Percentiles rank a stretch among this genome's conserved stretches.
These are phyloP conservation scores for Rhizophora mangle DNA, from an alignment of 345 rosid genomes.

Conservation along the genomic window DNA sequence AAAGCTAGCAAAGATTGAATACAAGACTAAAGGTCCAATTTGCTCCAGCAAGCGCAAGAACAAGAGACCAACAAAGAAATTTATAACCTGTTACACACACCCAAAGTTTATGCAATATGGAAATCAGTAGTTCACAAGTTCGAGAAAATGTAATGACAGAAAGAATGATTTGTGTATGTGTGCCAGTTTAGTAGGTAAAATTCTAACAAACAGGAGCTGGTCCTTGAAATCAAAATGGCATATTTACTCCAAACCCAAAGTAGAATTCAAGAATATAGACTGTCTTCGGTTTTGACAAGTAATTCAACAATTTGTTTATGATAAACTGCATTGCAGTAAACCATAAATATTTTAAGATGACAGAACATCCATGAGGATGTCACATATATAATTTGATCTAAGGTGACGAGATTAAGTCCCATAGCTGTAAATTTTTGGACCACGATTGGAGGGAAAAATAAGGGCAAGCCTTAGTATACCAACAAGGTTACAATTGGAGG, in stretches of 20 bases:
- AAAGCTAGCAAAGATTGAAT: constrained; percentile 66
- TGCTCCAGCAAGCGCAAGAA: constrained; percentile 79
- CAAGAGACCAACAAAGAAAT: constrained; percentile 84
- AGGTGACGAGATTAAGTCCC: too few relatives aligned
- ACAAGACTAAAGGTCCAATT: constrained; percentile 60
- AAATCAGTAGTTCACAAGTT: neutral
- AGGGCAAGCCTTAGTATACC: too few relatives aligned
- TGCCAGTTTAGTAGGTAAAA: neutral
- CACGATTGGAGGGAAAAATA: too few relatives aligned
- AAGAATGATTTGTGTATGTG: neutral
- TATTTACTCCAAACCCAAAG: neutral
- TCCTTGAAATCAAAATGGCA: neutral
- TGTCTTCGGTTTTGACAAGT: neutral
- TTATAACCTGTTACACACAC: constrained; percentile 57
- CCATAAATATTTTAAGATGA: too few relatives aligned
- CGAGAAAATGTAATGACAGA: neutral
- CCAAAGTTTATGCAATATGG: constrained; percentile 6
- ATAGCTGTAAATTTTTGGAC: too few relatives aligned
- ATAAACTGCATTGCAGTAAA: neutral
- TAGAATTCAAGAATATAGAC: neutral
- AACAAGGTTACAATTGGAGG: too few relatives aligned
- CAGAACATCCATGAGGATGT: too few relatives aligned
- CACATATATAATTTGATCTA: too few relatives aligned
- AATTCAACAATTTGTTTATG: neutral
- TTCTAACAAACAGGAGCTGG: neutral